These are phyloP conservation scores for Henningerozyma blattae DNA, from an alignment of 805 yeast species.

Conservation along the genomic window DNA sequence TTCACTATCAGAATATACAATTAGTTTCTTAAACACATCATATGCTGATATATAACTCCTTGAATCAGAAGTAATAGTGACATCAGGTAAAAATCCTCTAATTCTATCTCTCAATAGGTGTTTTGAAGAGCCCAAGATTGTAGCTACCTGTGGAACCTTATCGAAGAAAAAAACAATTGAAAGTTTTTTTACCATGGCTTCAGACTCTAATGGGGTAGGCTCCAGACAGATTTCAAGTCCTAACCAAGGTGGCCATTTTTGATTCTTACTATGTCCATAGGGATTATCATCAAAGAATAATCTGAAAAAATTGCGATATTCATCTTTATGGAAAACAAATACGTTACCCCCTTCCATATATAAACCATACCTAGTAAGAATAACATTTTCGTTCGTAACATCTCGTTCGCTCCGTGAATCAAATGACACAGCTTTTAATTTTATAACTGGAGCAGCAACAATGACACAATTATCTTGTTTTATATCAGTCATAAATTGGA, in stretches of 20 bases:
- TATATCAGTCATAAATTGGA: conserved; percentile 49
- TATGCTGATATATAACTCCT: conserved; percentile 59
- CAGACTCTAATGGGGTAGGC: conserved; percentile 32
- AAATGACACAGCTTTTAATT: conserved; percentile 56
- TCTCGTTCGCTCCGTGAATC: conserved; percentile 33
- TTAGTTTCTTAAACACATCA: conserved; percentile 46
- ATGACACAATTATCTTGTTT: conserved; percentile 48
- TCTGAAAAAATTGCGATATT: conserved; percentile 30
- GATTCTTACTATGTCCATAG: conserved; percentile 42
- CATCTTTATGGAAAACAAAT: conserved; percentile 48
- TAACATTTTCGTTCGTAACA: conserved; percentile 32
- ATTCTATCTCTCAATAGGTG: conserved; percentile 32
- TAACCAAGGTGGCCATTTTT: conserved; percentile 85
- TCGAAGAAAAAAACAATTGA: conserved; percentile 53
- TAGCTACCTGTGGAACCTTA: conserved; percentile 35
- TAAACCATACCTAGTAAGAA: conserved; percentile 61
- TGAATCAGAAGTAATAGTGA: conserved; percentile 60
- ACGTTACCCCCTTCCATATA: conserved; percentile 60
- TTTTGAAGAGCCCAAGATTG: conserved; percentile 16
- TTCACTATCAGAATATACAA: conserved; percentile 67
- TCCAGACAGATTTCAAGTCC: conserved; percentile 60
- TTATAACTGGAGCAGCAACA: conserved; percentile 63
- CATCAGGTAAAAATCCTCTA: conserved; percentile 55
- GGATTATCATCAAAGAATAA: conserved; percentile 33
- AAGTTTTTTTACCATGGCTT: conserved; percentile 50